Base-by-base conservation (phyloP, 2,329 filamentous ascomycete species). In the Sordariomycetes sp. region DNA sequence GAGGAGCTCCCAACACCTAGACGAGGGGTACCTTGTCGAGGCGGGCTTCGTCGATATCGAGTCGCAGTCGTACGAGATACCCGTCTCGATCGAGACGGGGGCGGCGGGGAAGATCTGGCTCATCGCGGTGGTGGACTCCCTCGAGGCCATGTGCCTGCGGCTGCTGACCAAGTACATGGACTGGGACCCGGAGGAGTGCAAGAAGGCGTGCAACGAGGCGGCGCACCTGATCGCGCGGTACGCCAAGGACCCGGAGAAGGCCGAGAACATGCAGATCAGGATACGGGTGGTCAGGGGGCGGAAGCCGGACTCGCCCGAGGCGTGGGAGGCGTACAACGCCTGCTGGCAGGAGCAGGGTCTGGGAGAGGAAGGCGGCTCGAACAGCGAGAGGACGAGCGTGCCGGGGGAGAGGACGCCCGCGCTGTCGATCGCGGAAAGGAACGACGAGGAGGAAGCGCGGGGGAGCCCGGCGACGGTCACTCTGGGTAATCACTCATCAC, bases 51-150 rank as follows among this genome's bases (percentile, higher is more conserved):
- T 77, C 34, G 78, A 81, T 54, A 73, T 81, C 16, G 69, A 73
- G 57, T 67, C 76, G 34, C 74, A 70, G 2, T 74, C 79, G 58
- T 75, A 78, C 61, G 70, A 72, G 16, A 74, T 82, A 37, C 78
- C 77, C 4, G 71, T 82, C 34, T 72, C 71, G 8, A 61, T 75
- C 46, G 74, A 76, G 56, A 74, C 76, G 46, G 68, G 68, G 55
- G 73, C 72, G 8, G 75, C 76, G 3, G 78, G 79, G 48, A 79
- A 79, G 61, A 74, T 81, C 54, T 82, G 78, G 78, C 70, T 82
- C 35, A 74, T 81, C 25, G 72, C 74, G 2, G 73, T 77, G 59
- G 68, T 82, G 35, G 78, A 81, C 58, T 74, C 74, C 3, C 65
- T 81, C 34, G 80, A 82, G 65, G 73, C 79, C 12, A 65, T 69